Evolutionary conservation across 2,329 filamentous ascomycete genomes (phyloP).

Genomic region (Fusarium burgessii): DNA sequence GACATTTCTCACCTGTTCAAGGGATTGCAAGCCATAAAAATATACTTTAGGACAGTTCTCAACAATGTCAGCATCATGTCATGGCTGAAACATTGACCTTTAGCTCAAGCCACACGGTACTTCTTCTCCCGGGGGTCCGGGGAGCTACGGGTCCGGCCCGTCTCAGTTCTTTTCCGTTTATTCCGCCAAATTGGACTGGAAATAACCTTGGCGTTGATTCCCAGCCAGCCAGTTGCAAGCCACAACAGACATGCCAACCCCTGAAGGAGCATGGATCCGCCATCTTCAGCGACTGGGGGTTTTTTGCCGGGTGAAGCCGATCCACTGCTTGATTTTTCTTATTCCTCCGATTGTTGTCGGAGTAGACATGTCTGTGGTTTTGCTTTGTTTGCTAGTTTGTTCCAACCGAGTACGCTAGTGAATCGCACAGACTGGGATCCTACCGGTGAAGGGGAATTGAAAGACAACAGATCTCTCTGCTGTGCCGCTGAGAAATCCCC

Average conservation of each 20-base stretch:
- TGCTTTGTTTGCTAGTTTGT: neutral
- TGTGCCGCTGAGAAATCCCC: too few relatives aligned
- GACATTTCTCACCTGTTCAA: neutral
- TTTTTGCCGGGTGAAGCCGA: neutral
- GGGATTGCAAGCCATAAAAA: too few relatives aligned
- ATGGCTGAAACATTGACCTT: neutral
- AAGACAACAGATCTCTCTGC: neutral
- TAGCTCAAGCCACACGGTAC: neutral
- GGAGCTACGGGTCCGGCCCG: slow-evolving; percentile 18
- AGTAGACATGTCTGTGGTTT: neutral
- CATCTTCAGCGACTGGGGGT: neutral
- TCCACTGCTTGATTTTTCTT: neutral
- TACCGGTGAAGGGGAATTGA: neutral
- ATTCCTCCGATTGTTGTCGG: neutral
- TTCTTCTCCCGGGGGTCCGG: neutral
- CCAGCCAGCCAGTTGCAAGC: neutral
- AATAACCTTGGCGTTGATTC: neutral
- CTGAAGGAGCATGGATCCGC: neutral
- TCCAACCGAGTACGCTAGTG: neutral
- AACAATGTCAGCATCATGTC: neutral
- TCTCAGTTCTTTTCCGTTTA: neutral
- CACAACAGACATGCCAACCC: neutral
- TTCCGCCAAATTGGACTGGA: slow-evolving; percentile 5
- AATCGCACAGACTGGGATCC: neutral
- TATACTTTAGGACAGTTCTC: too few relatives aligned